A percentile compares a stretch with the other conserved stretches of the same genome.
Conservation (phyloP, 192 early-diverging fungal genomes). For the Pilaira anomala region DNA sequence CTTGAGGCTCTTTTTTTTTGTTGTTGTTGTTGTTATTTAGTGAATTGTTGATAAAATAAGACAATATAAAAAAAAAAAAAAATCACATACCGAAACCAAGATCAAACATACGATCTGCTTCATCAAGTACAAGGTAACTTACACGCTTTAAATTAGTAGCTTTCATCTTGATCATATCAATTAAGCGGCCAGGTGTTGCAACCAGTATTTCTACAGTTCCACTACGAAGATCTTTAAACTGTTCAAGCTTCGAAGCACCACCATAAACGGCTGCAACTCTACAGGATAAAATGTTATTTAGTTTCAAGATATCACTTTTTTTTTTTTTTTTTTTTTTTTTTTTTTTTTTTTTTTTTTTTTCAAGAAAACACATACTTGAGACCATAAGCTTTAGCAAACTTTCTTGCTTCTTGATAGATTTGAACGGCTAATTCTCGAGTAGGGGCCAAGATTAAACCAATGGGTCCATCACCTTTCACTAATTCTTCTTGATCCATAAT, state of each 20-base stretch:
- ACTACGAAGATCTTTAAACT: slow-evolving; percentile 74
- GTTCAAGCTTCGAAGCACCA: slow-evolving; percentile 78
- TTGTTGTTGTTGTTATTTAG: neutral
- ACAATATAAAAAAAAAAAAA: neutral
- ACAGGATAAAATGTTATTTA: neutral
- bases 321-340: slow-evolving; percentile 1
- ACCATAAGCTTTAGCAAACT: slow-evolving; percentile 74
- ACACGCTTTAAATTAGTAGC: slow-evolving; percentile 79
- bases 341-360: neutral
- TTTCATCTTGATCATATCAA: slow-evolving; percentile 88
- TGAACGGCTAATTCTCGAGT: slow-evolving; percentile 78
- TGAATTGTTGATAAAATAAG: neutral
- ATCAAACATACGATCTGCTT: slow-evolving; percentile 97
- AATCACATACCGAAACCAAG: slow-evolving; percentile 85
- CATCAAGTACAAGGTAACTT: slow-evolving; percentile 88
- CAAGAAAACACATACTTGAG: slow-evolving; percentile 41
- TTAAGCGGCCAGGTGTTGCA: slow-evolving; percentile 80
- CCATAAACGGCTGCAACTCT: slow-evolving; percentile 72
- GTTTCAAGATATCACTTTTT: neutral
- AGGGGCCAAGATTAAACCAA: slow-evolving; percentile 75
- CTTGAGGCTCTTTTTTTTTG: slow-evolving; percentile 58
- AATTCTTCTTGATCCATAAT: slow-evolving; percentile 83
- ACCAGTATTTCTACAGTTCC: slow-evolving; percentile 73
- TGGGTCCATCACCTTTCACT: slow-evolving; percentile 73
- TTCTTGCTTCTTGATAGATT: slow-evolving; percentile 75